Conservation (phyloP, 1,139 yeast species). For the Sporopachydermia cereana region DNA sequence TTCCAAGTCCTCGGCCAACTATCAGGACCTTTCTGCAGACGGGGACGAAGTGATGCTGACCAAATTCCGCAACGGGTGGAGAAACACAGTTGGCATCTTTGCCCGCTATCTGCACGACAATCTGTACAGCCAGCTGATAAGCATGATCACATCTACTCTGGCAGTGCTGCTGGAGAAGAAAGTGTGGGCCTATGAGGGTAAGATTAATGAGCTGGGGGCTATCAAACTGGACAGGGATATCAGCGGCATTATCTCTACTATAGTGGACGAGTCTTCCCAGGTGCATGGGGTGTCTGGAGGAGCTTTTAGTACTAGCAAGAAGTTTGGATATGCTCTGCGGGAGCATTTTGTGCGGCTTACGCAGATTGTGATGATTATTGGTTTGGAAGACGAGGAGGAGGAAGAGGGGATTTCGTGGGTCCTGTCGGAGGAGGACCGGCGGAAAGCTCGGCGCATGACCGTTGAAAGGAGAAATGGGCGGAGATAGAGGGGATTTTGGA, state of each 20-base stretch:
- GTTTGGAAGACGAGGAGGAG: conserved; percentile 74
- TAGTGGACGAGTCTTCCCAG: conserved; percentile 19
- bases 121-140: conserved; percentile 37
- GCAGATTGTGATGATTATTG: conserved; percentile 69
- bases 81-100: conserved; percentile 50
- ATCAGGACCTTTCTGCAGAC: conserved; percentile 25
- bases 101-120: conserved; percentile 36
- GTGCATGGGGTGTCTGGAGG: conserved; percentile 28
- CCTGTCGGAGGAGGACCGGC: conserved; percentile 64
- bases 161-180: conserved; percentile 51
- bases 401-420: conserved; percentile 65
- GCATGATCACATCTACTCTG: conserved; percentile 38
- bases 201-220: conserved; percentile 75
- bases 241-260: conserved; percentile 44
- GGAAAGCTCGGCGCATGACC: conserved; percentile 41
- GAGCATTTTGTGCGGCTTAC: conserved; percentile 73
- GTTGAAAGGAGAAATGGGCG: conserved; percentile 26
- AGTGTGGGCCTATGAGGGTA: conserved; percentile 51
- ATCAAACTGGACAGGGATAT: conserved; percentile 76
- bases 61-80: conserved; percentile 55
- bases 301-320: no score
- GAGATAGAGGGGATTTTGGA: background rate
- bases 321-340: conserved; percentile 56
- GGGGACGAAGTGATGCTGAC: conserved; percentile 22
- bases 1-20: conserved; percentile 13